These are phyloP conservation scores for Chaetomium olivaceum DNA, from an alignment of 2,329 filamentous ascomycete genomes.

Conservation along the genomic window DNA sequence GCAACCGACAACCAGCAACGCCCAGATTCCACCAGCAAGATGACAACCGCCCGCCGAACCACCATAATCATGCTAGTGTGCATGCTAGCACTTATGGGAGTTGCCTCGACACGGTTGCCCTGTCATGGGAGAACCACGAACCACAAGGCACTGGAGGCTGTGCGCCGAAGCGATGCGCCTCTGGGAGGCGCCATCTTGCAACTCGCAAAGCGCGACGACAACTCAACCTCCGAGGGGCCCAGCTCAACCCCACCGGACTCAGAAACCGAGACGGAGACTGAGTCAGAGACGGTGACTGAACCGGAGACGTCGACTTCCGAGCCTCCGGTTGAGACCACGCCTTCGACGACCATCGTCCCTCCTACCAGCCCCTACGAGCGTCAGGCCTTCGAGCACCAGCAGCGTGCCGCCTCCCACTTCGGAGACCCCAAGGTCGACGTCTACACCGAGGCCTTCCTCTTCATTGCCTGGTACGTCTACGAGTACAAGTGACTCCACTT, in stretches of 20 bases:
- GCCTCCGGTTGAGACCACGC: slow-evolving; percentile 31
- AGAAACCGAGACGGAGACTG: not conserved
- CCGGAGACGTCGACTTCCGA: slow-evolving; percentile 18
- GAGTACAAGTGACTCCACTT: slow-evolving; percentile 33
- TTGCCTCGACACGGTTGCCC: slow-evolving; percentile 22
- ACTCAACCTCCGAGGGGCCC: slow-evolving; percentile 33
- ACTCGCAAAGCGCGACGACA: slow-evolving; percentile 62
- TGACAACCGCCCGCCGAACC: slow-evolving; percentile 17
- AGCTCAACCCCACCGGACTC: slow-evolving; percentile 13
- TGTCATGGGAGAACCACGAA: slow-evolving; percentile 36
- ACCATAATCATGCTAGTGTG: slow-evolving; percentile 21
- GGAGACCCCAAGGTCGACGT: slow-evolving; percentile 22
- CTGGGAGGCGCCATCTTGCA: slow-evolving; percentile 64
- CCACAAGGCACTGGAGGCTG: slow-evolving; percentile 61
- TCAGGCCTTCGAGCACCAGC: slow-evolving; percentile 9
- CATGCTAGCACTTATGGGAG: slow-evolving; percentile 23
- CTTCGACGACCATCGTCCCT: slow-evolving; percentile 20
- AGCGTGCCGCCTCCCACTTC: slow-evolving; percentile 30
- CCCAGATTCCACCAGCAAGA: slow-evolving; percentile 16
- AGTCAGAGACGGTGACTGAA: not conserved
- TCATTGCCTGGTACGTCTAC: slow-evolving; percentile 39
- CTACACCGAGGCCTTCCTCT: slow-evolving; percentile 11
- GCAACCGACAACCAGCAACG: slow-evolving; percentile 17
- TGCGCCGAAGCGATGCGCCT: slow-evolving; percentile 61
- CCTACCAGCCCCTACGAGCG: slow-evolving; percentile 14